phyloP scores from a whole-genome alignment of 2,329 filamentous ascomycete species.

The Aspergillus sp. region DNA sequence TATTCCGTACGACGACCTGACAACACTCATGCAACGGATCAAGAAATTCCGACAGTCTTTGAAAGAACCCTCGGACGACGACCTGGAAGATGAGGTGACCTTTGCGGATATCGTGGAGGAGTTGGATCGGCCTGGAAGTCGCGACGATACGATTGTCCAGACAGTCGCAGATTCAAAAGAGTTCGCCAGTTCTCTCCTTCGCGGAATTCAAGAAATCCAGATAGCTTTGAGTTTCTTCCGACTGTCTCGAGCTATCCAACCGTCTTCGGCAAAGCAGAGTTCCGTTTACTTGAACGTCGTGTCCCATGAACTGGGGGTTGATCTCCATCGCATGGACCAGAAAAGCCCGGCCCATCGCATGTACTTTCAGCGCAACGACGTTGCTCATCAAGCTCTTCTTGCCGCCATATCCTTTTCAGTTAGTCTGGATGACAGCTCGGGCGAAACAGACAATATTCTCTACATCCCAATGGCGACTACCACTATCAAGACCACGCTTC shows the following conservation, averaged over 20 bases:
- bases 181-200: slow-evolving; percentile 83
- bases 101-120: slow-evolving; percentile 75
- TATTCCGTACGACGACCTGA: slow-evolving; percentile 84
- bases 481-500: slow-evolving; percentile 87
- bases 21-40: slow-evolving; percentile 41
- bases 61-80: slow-evolving; percentile 36
- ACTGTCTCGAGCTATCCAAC: slow-evolving; percentile 74
- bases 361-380: slow-evolving; percentile 92
- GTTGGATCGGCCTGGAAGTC: slow-evolving; percentile 65
- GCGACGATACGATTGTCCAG: slow-evolving; percentile 69
- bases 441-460: slow-evolving; percentile 78
- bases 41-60: slow-evolving; percentile 35
- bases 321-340: slow-evolving; percentile 85
- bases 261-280: slow-evolving; percentile 64
- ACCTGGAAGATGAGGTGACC: slow-evolving; percentile 59
- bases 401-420: slow-evolving; percentile 91
- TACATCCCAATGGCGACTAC: slow-evolving; percentile 98
- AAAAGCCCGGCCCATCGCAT: slow-evolving; percentile 94
- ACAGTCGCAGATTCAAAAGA: slow-evolving; percentile 90
- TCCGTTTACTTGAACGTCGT: slow-evolving; percentile 81
- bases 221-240: slow-evolving; percentile 90
- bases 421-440: slow-evolving; percentile 85
- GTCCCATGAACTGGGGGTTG: slow-evolving; percentile 94
- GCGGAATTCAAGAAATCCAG: slow-evolving; percentile 94
- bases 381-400: slow-evolving; percentile 90